phyloP scores from a whole-genome alignment of 805 yeast genomes.

The Saccharomycopsis fodiens region DNA sequence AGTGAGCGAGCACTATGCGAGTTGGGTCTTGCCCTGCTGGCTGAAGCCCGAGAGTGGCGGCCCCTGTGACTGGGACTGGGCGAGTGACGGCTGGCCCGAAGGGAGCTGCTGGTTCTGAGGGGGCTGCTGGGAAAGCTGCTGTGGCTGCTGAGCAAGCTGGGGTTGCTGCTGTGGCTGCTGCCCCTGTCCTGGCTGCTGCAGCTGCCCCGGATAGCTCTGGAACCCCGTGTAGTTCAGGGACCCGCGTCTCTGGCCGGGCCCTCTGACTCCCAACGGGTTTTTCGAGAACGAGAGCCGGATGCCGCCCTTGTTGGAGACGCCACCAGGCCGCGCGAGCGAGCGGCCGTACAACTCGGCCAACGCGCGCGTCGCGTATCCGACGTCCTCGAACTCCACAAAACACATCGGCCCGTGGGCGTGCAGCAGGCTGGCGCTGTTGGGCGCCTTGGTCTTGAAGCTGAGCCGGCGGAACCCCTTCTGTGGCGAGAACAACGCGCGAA shows the following conservation, averaged over 20 bases:
- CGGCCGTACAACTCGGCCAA: constrained; percentile 90
- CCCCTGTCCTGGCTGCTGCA: constrained; percentile 21
- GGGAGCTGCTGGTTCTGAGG: too few species aligned
- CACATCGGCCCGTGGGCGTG: constrained; percentile 95
- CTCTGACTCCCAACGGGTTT: constrained; percentile 95
- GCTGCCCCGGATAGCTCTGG: constrained; percentile 1
- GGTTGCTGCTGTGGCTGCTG: constrained; percentile 21
- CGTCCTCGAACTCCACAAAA: constrained; percentile 97
- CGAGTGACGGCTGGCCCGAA: too few species aligned
- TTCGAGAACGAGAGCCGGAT: constrained; percentile 89
- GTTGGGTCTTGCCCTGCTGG: background rate
- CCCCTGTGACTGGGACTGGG: too few species aligned
- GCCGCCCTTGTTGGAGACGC: constrained; percentile 77
- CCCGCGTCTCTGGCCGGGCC: constrained; percentile 43
- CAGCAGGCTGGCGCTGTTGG: constrained; percentile 31
- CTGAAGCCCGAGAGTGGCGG: background rate
- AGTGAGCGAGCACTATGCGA: background rate
- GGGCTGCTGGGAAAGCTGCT: constrained; percentile 8
- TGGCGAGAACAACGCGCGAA: constrained; percentile 76
- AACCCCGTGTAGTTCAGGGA: constrained; percentile 22
- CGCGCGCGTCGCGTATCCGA: constrained; percentile 86
- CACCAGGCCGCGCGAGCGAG: constrained; percentile 75
- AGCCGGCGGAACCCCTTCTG: constrained; percentile 90
- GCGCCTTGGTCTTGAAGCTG: constrained; percentile 75
- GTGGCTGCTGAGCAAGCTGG: constrained; percentile 11